phyloP scores from a whole-genome alignment of 257 asterid genomes.

The Forsythia suspensa region DNA sequence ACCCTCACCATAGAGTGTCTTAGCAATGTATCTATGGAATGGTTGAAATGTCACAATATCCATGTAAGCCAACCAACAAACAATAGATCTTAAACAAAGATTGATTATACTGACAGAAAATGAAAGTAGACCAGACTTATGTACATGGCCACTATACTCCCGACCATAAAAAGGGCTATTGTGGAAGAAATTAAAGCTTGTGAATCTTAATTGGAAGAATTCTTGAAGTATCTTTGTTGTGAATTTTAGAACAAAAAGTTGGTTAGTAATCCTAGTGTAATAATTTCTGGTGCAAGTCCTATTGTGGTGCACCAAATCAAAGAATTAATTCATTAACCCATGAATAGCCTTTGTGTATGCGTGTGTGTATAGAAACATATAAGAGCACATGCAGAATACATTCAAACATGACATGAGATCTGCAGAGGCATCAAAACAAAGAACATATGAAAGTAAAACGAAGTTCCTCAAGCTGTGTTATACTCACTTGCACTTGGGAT shows the following conservation, averaged over 20 bases:
- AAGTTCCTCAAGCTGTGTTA: conserved; percentile 4
- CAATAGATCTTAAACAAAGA: not conserved
- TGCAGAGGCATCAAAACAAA: not conserved
- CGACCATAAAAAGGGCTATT: not conserved
- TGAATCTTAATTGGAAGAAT: not conserved
- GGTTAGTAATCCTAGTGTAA: not conserved
- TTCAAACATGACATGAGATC: not conserved
- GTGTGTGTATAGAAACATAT: not conserved
- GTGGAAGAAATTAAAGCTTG: not conserved
- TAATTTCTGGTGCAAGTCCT: not conserved
- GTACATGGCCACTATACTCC: not conserved
- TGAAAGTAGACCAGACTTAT: not conserved
- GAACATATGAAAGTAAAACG: not conserved
- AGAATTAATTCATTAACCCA: not conserved
- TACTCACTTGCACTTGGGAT: conserved; percentile 94
- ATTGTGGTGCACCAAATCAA: not conserved
- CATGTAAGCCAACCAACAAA: not conserved
- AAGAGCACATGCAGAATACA: not conserved
- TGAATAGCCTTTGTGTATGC: not conserved
- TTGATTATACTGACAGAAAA: not conserved
- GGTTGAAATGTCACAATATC: conserved; percentile 11
- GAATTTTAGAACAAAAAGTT: not conserved
- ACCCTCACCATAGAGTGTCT: conserved; percentile 70
- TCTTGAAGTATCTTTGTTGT: not conserved
- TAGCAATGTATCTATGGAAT: conserved; percentile 74